Conservation (phyloP, 2,329 filamentous ascomycete genomes). For the Aspergillus piperis region DNA sequence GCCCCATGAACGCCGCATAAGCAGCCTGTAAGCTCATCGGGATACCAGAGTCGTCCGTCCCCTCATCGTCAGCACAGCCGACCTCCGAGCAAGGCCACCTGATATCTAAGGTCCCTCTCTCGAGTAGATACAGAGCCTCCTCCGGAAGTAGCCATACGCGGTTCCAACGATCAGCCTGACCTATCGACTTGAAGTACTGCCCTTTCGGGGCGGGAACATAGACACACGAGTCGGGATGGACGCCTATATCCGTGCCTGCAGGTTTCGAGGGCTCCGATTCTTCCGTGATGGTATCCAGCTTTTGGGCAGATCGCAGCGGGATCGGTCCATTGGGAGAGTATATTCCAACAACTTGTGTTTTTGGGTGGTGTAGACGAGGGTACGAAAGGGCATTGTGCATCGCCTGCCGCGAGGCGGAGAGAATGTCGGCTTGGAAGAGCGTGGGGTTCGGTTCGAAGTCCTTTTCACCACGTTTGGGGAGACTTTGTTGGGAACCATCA, state of each 20-base stretch:
- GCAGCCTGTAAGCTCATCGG: slow-evolving; percentile 89
- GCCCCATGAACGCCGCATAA: slow-evolving; percentile 79
- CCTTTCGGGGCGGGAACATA: slow-evolving; percentile 72
- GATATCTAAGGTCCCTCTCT: slow-evolving; percentile 83
- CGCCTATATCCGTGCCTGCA: slow-evolving; percentile 17
- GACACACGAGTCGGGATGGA: slow-evolving; percentile 50
- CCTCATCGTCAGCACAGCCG: slow-evolving; percentile 28
- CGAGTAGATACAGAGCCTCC: slow-evolving; percentile 85
- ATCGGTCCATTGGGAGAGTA: slow-evolving; percentile 65
- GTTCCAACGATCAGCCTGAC: slow-evolving; percentile 64
- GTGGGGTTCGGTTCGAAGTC: slow-evolving; percentile 96
- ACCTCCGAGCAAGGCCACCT: slow-evolving; percentile 67
- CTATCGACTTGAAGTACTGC: slow-evolving; percentile 73
- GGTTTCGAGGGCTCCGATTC: slow-evolving; percentile 14
- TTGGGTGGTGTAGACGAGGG: slow-evolving; percentile 71
- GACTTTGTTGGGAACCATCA: slow-evolving; percentile 44
- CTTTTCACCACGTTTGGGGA: slow-evolving; percentile 91
- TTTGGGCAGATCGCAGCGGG: slow-evolving; percentile 18
- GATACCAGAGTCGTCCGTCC: slow-evolving; percentile 63
- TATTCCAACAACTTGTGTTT: slow-evolving; percentile 67
- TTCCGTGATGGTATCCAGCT: slow-evolving; percentile 19
- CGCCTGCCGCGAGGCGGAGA: slow-evolving; percentile 78
- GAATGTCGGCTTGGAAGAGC: slow-evolving; percentile 71
- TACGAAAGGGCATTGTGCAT: slow-evolving; percentile 86
- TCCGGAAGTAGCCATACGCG: slow-evolving; percentile 85